Evolutionary conservation across 441 rosid species (phyloP).

Genomic region (Breynia disticha): DNA sequence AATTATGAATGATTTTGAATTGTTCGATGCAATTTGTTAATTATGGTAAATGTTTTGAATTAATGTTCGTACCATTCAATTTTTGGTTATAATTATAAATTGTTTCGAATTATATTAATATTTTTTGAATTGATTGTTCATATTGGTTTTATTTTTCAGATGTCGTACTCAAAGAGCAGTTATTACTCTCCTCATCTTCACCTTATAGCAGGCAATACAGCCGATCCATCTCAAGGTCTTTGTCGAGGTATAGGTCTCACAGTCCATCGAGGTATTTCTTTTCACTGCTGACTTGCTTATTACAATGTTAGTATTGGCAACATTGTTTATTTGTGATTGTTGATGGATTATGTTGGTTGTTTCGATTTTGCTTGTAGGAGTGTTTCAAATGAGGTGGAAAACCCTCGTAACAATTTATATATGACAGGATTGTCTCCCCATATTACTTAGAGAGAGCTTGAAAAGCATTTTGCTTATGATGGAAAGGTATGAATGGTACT

Average conservation of each 20-base stretch:
- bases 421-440: constrained; percentile 84
- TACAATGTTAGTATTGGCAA: neutral
- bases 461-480: constrained; percentile 61
- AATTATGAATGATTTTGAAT: too few species aligned
- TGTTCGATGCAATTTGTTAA: too few species aligned
- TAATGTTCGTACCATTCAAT: too few species aligned
- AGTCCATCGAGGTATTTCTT: constrained; percentile 40
- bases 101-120: too few species aligned
- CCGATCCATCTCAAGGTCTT: constrained; percentile 53
- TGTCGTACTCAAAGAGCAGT: constrained; percentile 63
- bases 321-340: neutral
- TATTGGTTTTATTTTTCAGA: too few species aligned
- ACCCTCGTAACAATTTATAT: constrained; percentile 86
- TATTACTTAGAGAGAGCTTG: constrained; percentile 62
- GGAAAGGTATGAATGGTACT: constrained; percentile 44
- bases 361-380: constrained; percentile 37
- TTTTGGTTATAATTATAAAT: too few species aligned
- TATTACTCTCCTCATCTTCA: constrained; percentile 57
- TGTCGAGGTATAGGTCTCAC: constrained; percentile 32
- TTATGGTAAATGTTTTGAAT: too few species aligned
- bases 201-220: constrained; percentile 37
- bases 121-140: too few species aligned
- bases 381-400: constrained; percentile 49
- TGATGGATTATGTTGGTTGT: neutral
- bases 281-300: neutral